phyloP scores from a whole-genome alignment of 805 yeast species.

The Kodamaea hsintzibuensis region DNA sequence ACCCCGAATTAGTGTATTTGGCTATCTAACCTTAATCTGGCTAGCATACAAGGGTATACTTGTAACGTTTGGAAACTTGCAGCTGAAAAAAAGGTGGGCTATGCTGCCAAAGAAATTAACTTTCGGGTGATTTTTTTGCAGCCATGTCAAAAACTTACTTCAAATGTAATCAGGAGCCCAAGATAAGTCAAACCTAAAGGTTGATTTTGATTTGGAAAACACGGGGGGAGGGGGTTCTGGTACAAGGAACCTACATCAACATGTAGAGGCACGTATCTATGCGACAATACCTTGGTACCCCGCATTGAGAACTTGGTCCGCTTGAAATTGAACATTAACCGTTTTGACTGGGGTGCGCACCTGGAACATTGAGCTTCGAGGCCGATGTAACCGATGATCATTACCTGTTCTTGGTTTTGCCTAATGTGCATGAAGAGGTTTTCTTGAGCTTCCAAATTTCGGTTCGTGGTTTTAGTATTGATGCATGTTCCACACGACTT shows the following conservation, averaged over 20 bases:
- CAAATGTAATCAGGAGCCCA: not conserved
- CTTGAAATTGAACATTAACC: not conserved
- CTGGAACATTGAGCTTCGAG: not conserved
- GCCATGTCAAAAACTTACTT: not conserved
- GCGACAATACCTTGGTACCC: not conserved
- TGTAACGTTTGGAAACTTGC: not conserved
- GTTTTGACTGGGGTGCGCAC: not conserved
- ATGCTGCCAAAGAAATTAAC: not conserved
- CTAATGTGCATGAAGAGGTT: not conserved
- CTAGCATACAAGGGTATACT: not conserved
- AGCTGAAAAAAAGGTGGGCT: not conserved
- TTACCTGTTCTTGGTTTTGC: not conserved
- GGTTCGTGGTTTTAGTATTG: not conserved
- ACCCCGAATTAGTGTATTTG: not conserved
- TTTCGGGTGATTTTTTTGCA: not conserved
- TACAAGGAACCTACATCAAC: too few species aligned
- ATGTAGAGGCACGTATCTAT: not conserved
- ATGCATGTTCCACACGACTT: not conserved
- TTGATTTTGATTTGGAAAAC: not conserved
- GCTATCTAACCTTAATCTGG: not conserved
- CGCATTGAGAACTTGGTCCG: not conserved
- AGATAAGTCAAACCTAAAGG: not conserved
- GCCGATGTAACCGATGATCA: not conserved
- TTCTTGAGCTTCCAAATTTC: not conserved
- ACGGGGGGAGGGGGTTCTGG: too few species aligned